phyloP scores from a whole-genome alignment of 805 yeast genomes.

The Sugiyamaella lignohabitans region DNA sequence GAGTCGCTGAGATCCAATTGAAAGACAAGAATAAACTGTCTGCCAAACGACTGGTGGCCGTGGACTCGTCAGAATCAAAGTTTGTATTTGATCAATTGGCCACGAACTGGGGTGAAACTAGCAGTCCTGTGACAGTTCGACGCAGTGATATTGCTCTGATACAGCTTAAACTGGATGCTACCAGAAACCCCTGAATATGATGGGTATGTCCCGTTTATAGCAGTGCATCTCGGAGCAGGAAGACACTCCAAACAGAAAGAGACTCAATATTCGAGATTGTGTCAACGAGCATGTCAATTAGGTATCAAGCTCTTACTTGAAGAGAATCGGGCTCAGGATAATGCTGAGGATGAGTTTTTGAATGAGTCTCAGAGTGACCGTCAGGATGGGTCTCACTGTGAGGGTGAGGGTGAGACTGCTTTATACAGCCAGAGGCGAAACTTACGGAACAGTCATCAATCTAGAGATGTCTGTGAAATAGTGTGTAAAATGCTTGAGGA shows the following conservation, averaged over 20 bases:
- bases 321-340: too few species aligned
- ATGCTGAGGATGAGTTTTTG: too few species aligned
- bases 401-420: too few species aligned
- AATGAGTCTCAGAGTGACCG: too few species aligned
- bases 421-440: too few species aligned
- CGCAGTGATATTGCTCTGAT: conserved; percentile 17
- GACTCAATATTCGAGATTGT: conserved; percentile 13
- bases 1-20: conserved; percentile 5
- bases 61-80: conserved; percentile 20
- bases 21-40: conserved; percentile 4
- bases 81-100: conserved; percentile 14
- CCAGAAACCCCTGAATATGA: too few species aligned
- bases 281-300: conserved; percentile 15
- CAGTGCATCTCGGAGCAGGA: conserved; percentile 33
- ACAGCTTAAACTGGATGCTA: conserved; percentile 5
- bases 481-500: conserved; percentile 32
- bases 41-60: conserved; percentile 17
- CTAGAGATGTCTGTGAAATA: conserved; percentile 21
- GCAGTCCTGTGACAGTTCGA: conserved; percentile 14
- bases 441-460: conserved; percentile 15
- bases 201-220: conserved; percentile 23
- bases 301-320: too few species aligned
- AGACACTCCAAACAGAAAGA: conserved; percentile 19
- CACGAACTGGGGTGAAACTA: conserved; percentile 20
- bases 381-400: too few species aligned